Conservation (phyloP, 2,329 filamentous ascomycete species). For the Aspergillus unguis region DNA sequence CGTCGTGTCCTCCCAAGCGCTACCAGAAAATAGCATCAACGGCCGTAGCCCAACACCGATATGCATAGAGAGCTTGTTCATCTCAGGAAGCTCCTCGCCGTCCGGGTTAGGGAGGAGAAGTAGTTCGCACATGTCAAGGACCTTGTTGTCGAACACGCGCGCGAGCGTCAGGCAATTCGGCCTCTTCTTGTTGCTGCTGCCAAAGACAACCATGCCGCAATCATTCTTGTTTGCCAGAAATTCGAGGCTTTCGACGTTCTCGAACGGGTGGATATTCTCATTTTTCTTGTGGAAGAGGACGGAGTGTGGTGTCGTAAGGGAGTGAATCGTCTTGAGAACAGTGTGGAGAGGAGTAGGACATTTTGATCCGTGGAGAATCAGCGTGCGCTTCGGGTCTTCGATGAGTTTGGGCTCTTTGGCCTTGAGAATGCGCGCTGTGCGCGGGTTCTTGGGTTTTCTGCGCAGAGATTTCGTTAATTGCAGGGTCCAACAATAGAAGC, state of each 20-base stretch:
- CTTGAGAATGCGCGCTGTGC: conserved; percentile 91
- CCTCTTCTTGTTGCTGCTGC: conserved; percentile 87
- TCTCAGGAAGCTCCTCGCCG: conserved; percentile 32
- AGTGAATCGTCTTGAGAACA: conserved; percentile 77
- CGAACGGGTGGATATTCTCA: conserved; percentile 81
- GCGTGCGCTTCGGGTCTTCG: conserved; percentile 85
- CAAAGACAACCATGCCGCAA: conserved; percentile 78
- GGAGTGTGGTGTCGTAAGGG: conserved; percentile 77
- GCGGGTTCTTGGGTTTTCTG: conserved; percentile 72
- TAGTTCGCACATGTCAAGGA: conserved; percentile 93
- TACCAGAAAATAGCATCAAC: conserved; percentile 86
- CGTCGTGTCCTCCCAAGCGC: conserved; percentile 78
- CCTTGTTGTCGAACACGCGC: conserved; percentile 78
- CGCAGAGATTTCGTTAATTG: conserved; percentile 12
- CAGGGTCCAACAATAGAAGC: not conserved
- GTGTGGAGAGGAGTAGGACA: conserved; percentile 80
- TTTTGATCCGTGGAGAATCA: conserved; percentile 84
- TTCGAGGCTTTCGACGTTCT: conserved; percentile 80
- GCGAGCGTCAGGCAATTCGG: conserved; percentile 82
- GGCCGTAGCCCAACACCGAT: conserved; percentile 79
- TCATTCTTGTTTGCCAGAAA: conserved; percentile 98
- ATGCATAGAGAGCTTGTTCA: conserved; percentile 57
- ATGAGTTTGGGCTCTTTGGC: conserved; percentile 83
- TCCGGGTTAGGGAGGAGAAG: conserved; percentile 71
- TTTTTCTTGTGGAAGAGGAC: conserved; percentile 98